phyloP scores from a whole-genome alignment of 2,329 filamentous ascomycete genomes.

The Fusarium vanettenii region DNA sequence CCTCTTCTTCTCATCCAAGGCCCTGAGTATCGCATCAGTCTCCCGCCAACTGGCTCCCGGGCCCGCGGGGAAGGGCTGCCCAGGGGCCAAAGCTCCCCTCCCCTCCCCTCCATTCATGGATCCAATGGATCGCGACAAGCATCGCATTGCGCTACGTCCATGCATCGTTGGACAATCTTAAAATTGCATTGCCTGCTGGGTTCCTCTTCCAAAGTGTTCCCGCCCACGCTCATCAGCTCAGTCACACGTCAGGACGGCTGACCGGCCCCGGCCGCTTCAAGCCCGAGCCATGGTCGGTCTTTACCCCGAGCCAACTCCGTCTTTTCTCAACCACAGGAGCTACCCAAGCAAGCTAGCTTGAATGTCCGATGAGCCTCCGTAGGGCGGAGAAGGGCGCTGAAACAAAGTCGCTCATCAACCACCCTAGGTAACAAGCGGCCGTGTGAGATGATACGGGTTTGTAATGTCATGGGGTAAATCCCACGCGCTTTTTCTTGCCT shows the following conservation, averaged over 20 bases:
- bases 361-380: slow-evolving; percentile 22
- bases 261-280: slow-evolving; percentile 24
- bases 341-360: slow-evolving; percentile 17
- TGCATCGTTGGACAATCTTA: background rate
- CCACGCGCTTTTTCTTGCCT: slow-evolving; percentile 2
- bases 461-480: slow-evolving; percentile 28
- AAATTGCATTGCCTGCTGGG: background rate
- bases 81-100: slow-evolving; percentile 27
- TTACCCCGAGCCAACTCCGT: slow-evolving; percentile 33
- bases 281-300: slow-evolving; percentile 22
- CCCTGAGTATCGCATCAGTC: slow-evolving; percentile 20
- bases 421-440: background rate
- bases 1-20: background rate
- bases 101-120: background rate
- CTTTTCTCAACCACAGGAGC: background rate
- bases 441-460: slow-evolving; percentile 14
- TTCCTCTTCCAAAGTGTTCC: background rate
- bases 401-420: slow-evolving; percentile 18
- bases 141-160: background rate
- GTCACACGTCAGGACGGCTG: slow-evolving; percentile 17
- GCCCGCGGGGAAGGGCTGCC: slow-evolving; percentile 23
- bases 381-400: background rate
- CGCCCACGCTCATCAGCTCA: slow-evolving; percentile 1
- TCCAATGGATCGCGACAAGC: background rate
- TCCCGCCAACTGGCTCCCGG: background rate